These are phyloP conservation scores for Oryza officinalis DNA, from an alignment of 176 grass and related monocot genomes.

Conservation along the genomic window DNA sequence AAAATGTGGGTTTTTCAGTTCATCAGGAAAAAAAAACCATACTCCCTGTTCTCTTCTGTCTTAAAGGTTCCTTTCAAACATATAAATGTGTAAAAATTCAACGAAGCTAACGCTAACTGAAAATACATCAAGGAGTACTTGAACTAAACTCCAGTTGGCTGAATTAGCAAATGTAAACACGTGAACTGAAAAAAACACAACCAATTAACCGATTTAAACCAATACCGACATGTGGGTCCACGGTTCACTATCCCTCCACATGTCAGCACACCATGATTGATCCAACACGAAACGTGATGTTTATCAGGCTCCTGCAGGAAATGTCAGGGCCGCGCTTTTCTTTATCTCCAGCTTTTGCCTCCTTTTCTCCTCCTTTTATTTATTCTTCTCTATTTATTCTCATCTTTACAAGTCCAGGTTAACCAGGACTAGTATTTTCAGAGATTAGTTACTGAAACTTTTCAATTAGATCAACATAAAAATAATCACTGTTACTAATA, in stretches of 20 bases:
- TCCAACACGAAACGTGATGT: constrained; percentile 42
- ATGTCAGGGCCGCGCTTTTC: constrained; percentile 39
- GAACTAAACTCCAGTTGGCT: too few relatives aligned
- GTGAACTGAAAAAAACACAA: too few relatives aligned
- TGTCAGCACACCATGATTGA: constrained; percentile 40
- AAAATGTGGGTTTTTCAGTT: too few relatives aligned
- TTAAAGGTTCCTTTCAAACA: too few relatives aligned
- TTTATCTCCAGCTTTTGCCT: constrained; percentile 33
- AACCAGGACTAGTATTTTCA: neutral
- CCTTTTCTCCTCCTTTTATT: neutral
- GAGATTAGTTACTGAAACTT: neutral
- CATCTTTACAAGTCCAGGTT: neutral
- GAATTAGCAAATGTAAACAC: too few relatives aligned
- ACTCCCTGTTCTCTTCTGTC: too few relatives aligned
- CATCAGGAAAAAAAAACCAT: too few relatives aligned
- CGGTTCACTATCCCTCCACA: neutral
- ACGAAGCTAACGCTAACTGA: too few relatives aligned
- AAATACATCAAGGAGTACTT: too few relatives aligned
- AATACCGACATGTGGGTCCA: neutral
- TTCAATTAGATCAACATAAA: neutral
- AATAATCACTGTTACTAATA: neutral
- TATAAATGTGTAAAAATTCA: too few relatives aligned
- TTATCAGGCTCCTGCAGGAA: constrained; percentile 38
- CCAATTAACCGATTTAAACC: neutral
- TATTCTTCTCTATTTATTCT: constrained; percentile 14